phyloP scores from a whole-genome alignment of 768 basidiomycete genomes.

The Tulasnella calospora region DNA sequence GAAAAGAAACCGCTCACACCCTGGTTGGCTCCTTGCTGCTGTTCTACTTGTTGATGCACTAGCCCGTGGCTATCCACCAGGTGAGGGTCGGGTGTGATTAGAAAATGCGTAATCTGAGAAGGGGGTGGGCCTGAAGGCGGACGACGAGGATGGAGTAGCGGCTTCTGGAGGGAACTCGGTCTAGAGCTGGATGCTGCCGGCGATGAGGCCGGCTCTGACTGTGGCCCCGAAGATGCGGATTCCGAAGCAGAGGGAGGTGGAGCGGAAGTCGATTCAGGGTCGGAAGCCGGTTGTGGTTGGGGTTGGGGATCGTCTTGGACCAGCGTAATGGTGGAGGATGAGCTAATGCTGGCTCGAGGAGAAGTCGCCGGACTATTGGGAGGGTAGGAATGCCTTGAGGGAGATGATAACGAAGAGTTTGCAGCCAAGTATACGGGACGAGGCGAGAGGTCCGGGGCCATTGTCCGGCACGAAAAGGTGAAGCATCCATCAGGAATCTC shows the following conservation, averaged over 20 bases:
- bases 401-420: background rate
- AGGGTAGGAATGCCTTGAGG: slow-evolving; percentile 16
- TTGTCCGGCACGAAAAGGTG: slow-evolving; percentile 39
- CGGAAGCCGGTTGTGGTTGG: slow-evolving; percentile 22
- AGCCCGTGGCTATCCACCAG: slow-evolving; percentile 32
- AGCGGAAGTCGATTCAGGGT: slow-evolving; percentile 36
- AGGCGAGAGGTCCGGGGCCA: slow-evolving; percentile 27
- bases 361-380: slow-evolving; percentile 6
- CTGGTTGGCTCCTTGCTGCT: slow-evolving; percentile 48
- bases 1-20: slow-evolving; percentile 54
- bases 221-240: background rate
- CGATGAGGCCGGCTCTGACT: slow-evolving; percentile 31
- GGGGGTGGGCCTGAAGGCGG: slow-evolving; percentile 17
- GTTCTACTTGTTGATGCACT: slow-evolving; percentile 34
- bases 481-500: slow-evolving; percentile 36
- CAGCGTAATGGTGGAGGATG: slow-evolving; percentile 12
- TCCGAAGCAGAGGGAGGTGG: slow-evolving; percentile 39
- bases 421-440: slow-evolving; percentile 14
- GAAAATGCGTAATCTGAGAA: slow-evolving; percentile 33
- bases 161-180: slow-evolving; percentile 24
- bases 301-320: slow-evolving; percentile 9
- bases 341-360: slow-evolving; percentile 17
- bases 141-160: slow-evolving; percentile 36
- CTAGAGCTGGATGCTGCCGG: slow-evolving; percentile 30
- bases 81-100: slow-evolving; percentile 34